Evolutionary conservation across 768 basidiomycete genomes (phyloP).

Genomic region (Dacryopinax primogenitus): DNA sequence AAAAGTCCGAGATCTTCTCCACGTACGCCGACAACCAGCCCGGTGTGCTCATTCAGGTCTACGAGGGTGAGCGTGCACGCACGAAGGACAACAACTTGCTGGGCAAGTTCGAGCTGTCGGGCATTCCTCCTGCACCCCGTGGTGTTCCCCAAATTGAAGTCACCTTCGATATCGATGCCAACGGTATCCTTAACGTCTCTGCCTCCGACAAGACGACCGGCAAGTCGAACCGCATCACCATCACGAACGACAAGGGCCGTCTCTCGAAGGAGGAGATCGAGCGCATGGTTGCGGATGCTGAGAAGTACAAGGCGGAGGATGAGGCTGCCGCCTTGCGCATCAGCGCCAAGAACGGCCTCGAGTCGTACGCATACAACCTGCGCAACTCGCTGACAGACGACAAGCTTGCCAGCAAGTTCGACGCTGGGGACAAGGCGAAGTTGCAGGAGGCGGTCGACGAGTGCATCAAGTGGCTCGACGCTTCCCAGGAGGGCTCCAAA

Average conservation of each 20-base stretch:
- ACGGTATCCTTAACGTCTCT: constrained; percentile 91
- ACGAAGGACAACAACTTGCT: constrained; percentile 98
- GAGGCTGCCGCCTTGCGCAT: constrained; percentile 77
- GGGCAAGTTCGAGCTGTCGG: constrained; percentile 95
- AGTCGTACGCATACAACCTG: constrained; percentile 91
- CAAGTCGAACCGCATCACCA: constrained; percentile 86
- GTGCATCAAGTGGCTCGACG: constrained; percentile 72
- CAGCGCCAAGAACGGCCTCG: constrained; percentile 77
- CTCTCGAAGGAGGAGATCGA: constrained; percentile 96
- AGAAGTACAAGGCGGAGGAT: constrained; percentile 85
- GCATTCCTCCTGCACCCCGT: constrained; percentile 92
- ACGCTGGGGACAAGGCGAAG: constrained; percentile 70
- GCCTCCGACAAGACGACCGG: constrained; percentile 94
- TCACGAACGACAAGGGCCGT: constrained; percentile 94
- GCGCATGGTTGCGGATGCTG: constrained; percentile 90
- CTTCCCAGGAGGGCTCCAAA: constrained; percentile 78
- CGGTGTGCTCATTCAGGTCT: constrained; percentile 95
- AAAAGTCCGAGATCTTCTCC: constrained; percentile 97
- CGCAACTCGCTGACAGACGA: constrained; percentile 79
- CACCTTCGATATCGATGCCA: constrained; percentile 95
- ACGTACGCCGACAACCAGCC: constrained; percentile 98
- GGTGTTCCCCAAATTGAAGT: constrained; percentile 97
- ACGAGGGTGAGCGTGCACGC: constrained; percentile 94
- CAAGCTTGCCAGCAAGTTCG: constrained; percentile 78
- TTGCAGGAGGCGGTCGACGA: constrained; percentile 72